Percentiles rank a stretch among this genome's conserved stretches.
These are phyloP conservation scores for Monosporascus sp. DNA, from an alignment of 2,329 filamentous ascomycete species.

Conservation along the genomic window DNA sequence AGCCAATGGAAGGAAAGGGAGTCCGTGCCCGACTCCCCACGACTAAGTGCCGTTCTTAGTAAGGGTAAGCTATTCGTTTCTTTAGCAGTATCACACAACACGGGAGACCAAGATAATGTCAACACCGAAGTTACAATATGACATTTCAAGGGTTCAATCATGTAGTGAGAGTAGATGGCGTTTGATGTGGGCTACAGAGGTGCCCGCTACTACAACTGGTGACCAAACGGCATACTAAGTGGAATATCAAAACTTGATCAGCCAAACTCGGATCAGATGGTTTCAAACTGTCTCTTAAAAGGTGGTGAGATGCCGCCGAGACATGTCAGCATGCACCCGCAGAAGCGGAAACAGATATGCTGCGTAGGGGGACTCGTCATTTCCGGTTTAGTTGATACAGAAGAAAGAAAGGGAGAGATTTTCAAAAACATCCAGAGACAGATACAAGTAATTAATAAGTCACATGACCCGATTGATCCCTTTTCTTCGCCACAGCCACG, in stretches of 20 bases:
- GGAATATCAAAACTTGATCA: conserved; percentile 10
- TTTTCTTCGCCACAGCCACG: neutral
- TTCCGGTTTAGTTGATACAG: conserved; percentile 72
- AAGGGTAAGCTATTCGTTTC: too few species aligned
- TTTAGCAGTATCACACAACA: too few species aligned
- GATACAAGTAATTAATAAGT: neutral
- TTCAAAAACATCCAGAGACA: neutral
- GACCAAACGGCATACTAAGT: too few species aligned
- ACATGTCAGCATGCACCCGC: conserved; percentile 62
- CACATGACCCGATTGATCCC: neutral
- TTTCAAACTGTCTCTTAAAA: conserved; percentile 59
- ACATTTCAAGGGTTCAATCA: too few species aligned
- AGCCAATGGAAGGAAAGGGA: too few species aligned
- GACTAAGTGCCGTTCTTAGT: too few species aligned
- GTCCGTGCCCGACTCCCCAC: too few species aligned
- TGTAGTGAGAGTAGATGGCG: too few species aligned
- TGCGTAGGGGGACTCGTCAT: conserved; percentile 66
- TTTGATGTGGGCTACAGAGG: too few species aligned
- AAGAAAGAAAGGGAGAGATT: conserved; percentile 33
- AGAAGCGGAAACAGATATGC: conserved; percentile 50
- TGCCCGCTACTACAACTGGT: too few species aligned
- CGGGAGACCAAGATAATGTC: too few species aligned
- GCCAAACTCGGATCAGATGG: conserved; percentile 51
- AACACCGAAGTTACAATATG: too few species aligned
- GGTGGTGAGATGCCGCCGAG: conserved; percentile 60